Conservation (phyloP, 176 grass and related monocot genomes). For the Musa itinerans region DNA sequence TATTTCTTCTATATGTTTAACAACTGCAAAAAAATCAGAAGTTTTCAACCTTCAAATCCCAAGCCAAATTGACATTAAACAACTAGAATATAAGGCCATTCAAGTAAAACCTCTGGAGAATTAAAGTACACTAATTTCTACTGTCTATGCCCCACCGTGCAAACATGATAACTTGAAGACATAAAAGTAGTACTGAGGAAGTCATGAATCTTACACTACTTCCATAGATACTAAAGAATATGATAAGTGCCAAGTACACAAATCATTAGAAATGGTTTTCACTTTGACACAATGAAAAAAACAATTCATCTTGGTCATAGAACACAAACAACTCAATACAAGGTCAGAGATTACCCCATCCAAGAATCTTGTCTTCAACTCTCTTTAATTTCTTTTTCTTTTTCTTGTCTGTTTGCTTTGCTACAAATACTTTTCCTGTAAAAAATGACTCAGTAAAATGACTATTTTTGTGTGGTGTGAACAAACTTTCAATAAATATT, state of each 20-base stretch:
- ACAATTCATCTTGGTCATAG: neutral
- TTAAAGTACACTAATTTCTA: neutral
- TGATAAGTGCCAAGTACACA: neutral
- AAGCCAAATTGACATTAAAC: too few relatives aligned
- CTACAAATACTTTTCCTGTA: constrained; percentile 61
- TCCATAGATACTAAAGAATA: neutral
- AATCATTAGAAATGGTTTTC: neutral
- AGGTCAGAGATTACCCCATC: constrained; percentile 69
- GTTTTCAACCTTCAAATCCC: too few relatives aligned
- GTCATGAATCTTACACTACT: neutral
- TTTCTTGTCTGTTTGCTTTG: constrained; percentile 75
- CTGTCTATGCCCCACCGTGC: neutral
- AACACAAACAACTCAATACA: constrained; percentile 10
- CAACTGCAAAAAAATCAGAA: too few relatives aligned
- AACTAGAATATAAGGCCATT: too few relatives aligned
- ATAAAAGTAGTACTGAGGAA: neutral
- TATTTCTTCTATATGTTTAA: too few relatives aligned
- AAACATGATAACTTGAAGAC: neutral
- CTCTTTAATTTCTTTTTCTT: constrained; percentile 89
- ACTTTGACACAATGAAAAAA: neutral
- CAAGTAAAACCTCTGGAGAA: neutral
- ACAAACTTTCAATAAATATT: neutral
- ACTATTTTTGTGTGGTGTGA: constrained; percentile 14
- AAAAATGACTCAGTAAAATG: constrained; percentile 19
- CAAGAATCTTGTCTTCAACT: constrained; percentile 86